These are phyloP conservation scores for Metschnikowia kofuensis DNA, from an alignment of 805 yeast species.

Conservation along the genomic window DNA sequence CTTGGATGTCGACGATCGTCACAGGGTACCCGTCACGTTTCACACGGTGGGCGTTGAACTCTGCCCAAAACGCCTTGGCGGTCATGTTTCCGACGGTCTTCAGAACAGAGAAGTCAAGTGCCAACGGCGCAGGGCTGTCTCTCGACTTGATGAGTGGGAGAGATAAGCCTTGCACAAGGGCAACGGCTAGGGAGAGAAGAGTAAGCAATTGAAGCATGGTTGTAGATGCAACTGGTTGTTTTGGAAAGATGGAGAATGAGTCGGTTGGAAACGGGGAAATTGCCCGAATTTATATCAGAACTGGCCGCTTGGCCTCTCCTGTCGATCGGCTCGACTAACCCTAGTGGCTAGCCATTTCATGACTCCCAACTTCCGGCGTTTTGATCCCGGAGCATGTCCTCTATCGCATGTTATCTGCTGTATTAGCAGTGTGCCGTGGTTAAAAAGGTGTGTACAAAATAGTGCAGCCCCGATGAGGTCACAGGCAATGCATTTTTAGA, in stretches of 20 bases:
- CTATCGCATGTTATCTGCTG: neutral
- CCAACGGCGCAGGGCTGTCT: constrained; percentile 6
- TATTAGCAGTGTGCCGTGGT: neutral
- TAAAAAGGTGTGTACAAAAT: neutral
- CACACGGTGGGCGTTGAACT: neutral
- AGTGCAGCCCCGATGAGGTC: neutral
- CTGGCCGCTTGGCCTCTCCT: neutral
- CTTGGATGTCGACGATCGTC: constrained; percentile 3
- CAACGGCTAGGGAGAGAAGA: constrained; percentile 2
- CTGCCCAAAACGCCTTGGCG: constrained; percentile 1
- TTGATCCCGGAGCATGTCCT: neutral
- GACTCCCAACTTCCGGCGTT: neutral
- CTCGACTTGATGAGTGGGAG: neutral
- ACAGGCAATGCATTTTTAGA: neutral
- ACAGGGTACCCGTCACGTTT: constrained; percentile 7
- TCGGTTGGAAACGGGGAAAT: no score
- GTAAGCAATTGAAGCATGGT: constrained; percentile 3
- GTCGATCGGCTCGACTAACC: neutral
- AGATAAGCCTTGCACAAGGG: constrained; percentile 3
- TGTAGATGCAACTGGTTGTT: neutral
- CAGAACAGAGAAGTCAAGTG: constrained; percentile 11
- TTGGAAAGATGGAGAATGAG: no score
- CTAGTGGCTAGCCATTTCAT: neutral
- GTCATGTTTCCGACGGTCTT: neutral
- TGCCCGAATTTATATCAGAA: neutral